Evolutionary conservation across 352 stramenopile species (phyloP).

Genomic region (Pythium myriotylum): DNA sequence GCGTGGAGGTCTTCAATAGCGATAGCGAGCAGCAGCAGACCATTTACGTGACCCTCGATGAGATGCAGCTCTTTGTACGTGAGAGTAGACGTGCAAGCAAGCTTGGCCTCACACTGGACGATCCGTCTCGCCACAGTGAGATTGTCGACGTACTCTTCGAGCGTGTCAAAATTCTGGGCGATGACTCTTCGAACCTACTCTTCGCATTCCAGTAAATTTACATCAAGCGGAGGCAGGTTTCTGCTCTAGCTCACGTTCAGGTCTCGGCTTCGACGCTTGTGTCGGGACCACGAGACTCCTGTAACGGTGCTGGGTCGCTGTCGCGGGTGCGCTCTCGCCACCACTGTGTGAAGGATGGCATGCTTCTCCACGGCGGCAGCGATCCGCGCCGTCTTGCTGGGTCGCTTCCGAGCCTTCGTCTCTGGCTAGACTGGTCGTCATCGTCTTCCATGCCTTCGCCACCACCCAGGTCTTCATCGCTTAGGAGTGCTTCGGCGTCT

Average conservation of each 20-base stretch:
- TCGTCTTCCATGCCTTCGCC: constrained; percentile 14
- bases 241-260: no score
- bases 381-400: constrained; percentile 9
- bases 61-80: constrained; percentile 59
- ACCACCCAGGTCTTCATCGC: constrained; percentile 56
- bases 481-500: constrained; percentile 63
- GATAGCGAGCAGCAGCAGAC: constrained; percentile 80
- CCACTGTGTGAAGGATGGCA: constrained; percentile 76
- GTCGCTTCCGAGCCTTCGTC: constrained; percentile 24
- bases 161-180: constrained; percentile 56
- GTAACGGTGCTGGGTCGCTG: not conserved
- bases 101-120: constrained; percentile 23
- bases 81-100: constrained; percentile 44
- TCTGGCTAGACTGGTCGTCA: not conserved
- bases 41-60: constrained; percentile 63
- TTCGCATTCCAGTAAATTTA: constrained; percentile 63
- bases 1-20: constrained; percentile 80
- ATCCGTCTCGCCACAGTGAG: constrained; percentile 37
- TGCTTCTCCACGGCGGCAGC: constrained; percentile 57
- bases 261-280: not conserved
- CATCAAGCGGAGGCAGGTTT: not conserved
- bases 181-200: constrained; percentile 45
- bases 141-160: constrained; percentile 67
- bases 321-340: constrained; percentile 52
- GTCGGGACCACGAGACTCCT: not conserved